These are phyloP conservation scores for Suillus occidentalis DNA, from an alignment of 768 basidiomycete species.

Conservation along the genomic window DNA sequence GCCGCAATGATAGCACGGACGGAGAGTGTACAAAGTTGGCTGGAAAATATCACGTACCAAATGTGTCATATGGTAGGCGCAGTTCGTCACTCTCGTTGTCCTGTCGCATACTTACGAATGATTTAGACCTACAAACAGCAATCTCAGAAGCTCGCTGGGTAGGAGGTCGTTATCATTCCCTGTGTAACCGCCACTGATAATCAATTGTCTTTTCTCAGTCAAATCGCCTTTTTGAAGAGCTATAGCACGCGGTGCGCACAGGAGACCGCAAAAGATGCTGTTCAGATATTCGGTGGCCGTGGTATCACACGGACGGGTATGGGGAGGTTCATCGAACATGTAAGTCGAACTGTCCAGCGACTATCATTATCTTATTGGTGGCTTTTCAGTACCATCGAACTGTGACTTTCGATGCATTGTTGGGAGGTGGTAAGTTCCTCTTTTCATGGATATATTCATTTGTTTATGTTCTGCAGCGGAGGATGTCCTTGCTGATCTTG, in stretches of 20 bases:
- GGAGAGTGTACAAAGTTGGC: constrained; percentile 82
- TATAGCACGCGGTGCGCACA: constrained; percentile 74
- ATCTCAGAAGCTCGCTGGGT: constrained; percentile 73
- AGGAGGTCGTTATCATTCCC: constrained; percentile 14
- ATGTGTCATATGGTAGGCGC: constrained; percentile 74
- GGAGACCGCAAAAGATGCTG: constrained; percentile 78
- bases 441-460: neutral
- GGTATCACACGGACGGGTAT: constrained; percentile 80
- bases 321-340: constrained; percentile 60
- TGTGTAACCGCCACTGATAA: neutral
- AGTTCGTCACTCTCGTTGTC: neutral
- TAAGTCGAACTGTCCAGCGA: constrained; percentile 22
- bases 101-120: constrained; percentile 6
- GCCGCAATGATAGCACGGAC: constrained; percentile 86
- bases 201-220: constrained; percentile 36
- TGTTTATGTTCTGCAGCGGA: constrained; percentile 46
- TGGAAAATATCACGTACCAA: constrained; percentile 85
- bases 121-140: constrained; percentile 68
- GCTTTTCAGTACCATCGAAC: constrained; percentile 29
- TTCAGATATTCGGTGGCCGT: constrained; percentile 81
- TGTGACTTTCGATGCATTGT: constrained; percentile 44
- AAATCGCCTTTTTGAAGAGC: constrained; percentile 81
- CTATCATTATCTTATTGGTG: constrained; percentile 15
- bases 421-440: constrained; percentile 58
- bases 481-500: constrained; percentile 75